These are phyloP conservation scores for Pythium scleroteichum DNA, from an alignment of 352 stramenopile genomes.

Conservation along the genomic window DNA sequence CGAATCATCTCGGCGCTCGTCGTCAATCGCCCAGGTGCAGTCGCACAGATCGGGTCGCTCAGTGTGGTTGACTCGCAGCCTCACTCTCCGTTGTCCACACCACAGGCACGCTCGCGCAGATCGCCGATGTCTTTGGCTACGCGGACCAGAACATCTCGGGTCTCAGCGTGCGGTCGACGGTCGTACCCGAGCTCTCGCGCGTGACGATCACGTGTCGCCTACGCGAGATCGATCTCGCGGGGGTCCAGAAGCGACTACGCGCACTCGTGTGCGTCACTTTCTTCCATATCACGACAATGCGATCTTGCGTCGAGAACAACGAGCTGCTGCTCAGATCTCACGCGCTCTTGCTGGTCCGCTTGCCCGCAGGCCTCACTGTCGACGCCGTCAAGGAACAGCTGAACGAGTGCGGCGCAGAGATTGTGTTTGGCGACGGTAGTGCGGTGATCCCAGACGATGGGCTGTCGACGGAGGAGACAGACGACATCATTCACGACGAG, in stretches of 20 bases:
- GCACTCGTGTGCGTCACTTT: conserved; percentile 75
- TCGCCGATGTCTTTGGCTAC: conserved; percentile 69
- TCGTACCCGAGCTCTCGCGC: conserved; percentile 74
- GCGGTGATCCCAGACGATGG: conserved; percentile 34
- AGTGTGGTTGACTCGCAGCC: background rate
- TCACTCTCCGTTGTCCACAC: background rate
- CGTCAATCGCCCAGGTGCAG: conserved; percentile 57
- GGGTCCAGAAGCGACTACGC: conserved; percentile 56
- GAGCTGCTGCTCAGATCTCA: conserved; percentile 68
- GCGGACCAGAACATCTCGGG: conserved; percentile 75
- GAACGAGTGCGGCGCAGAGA: conserved; percentile 38
- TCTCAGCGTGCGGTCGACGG: conserved; percentile 67
- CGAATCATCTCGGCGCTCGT: conserved; percentile 77
- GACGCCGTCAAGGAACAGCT: conserved; percentile 32
- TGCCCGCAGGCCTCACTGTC: conserved; percentile 6
- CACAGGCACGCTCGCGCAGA: conserved; percentile 58
- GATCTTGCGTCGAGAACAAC: conserved; percentile 62
- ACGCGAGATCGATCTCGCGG: conserved; percentile 45
- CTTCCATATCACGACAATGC: conserved; percentile 74
- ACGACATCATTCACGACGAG: conserved; percentile 28
- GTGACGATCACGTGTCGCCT: conserved; percentile 76
- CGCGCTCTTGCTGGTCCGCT: conserved; percentile 41
- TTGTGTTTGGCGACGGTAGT: conserved; percentile 35
- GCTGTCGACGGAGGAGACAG: conserved; percentile 25
- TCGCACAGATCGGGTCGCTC: background rate